These are phyloP conservation scores for Mortierella sp. DNA, from an alignment of 371 early-diverging fungal species.

Conservation along the genomic window DNA sequence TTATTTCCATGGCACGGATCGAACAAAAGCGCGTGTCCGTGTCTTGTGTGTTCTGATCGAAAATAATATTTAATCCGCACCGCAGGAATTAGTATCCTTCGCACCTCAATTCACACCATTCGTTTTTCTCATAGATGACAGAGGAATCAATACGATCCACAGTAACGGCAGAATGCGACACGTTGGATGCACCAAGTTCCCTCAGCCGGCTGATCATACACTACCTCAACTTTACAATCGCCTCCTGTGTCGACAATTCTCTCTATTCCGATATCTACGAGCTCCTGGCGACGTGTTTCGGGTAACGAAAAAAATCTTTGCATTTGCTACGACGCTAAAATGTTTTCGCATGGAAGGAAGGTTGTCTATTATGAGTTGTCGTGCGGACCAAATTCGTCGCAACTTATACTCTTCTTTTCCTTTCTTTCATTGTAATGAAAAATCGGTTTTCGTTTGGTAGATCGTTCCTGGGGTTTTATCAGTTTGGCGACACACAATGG, in stretches of 20 bases:
- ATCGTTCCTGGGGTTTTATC: constrained; percentile 32
- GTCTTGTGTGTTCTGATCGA: too few relatives aligned
- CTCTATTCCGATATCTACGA: constrained; percentile 34
- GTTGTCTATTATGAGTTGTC: background rate
- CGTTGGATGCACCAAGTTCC: constrained; percentile 12
- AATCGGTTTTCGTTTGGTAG: background rate
- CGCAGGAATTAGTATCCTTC: background rate
- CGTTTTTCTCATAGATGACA: constrained; percentile 27
- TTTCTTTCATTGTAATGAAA: too few relatives aligned
- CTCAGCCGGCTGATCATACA: constrained; percentile 34
- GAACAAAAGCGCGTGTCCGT: background rate
- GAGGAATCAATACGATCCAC: constrained; percentile 29
- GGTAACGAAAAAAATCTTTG: constrained; percentile 21
- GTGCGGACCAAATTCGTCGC: background rate
- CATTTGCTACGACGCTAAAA: too few relatives aligned
- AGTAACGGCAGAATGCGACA: constrained; percentile 14
- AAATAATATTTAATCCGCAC: constrained; percentile 7
- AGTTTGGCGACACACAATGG: constrained; percentile 36
- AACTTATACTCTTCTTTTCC: background rate
- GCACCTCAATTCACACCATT: background rate
- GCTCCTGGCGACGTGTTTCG: constrained; percentile 30
- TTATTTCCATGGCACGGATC: background rate
- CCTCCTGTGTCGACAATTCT: constrained; percentile 27
- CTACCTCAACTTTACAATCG: constrained; percentile 41
- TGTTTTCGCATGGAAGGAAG: background rate